These are phyloP conservation scores for Trichophaea hybrida DNA, from an alignment of 2,329 filamentous ascomycete genomes.

Conservation along the genomic window DNA sequence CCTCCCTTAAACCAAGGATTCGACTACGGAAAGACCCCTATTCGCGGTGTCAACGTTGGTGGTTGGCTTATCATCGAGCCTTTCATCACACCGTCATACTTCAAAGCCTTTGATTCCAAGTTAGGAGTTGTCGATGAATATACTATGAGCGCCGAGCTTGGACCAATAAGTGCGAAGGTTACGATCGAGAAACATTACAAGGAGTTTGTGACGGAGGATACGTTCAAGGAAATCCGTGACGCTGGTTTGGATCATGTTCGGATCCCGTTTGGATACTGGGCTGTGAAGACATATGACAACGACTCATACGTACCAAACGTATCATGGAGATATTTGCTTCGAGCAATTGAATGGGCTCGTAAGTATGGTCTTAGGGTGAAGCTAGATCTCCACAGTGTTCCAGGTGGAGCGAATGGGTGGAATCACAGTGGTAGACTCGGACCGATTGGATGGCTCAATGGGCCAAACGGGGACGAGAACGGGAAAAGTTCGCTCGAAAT, in stretches of 20 bases:
- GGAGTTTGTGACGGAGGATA: slow-evolving; percentile 68
- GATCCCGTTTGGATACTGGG: slow-evolving; percentile 93
- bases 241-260: slow-evolving; percentile 94
- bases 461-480: slow-evolving; percentile 67
- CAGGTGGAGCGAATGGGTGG: slow-evolving; percentile 94
- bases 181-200: slow-evolving; percentile 86
- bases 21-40: slow-evolving; percentile 60
- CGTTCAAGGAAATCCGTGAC: slow-evolving; percentile 67
- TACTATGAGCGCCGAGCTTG: slow-evolving; percentile 59
- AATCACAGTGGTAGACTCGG: slow-evolving; percentile 85
- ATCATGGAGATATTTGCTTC: slow-evolving; percentile 83
- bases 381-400: slow-evolving; percentile 79
- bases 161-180: slow-evolving; percentile 45
- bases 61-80: slow-evolving; percentile 91
- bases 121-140: slow-evolving; percentile 74
- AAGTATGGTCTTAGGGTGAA: slow-evolving; percentile 87
- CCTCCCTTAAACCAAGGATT: slow-evolving; percentile 63
- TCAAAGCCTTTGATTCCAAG: slow-evolving; percentile 35
- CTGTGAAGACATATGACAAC: slow-evolving; percentile 64
- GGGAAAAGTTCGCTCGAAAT: slow-evolving; percentile 70
- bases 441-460: slow-evolving; percentile 73
- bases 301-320: slow-evolving; percentile 81
- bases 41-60: slow-evolving; percentile 80
- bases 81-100: slow-evolving; percentile 88
- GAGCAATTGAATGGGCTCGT: slow-evolving; percentile 83